phyloP scores from a whole-genome alignment of 257 asterid species.

The Oldenlandia corymbosa region DNA sequence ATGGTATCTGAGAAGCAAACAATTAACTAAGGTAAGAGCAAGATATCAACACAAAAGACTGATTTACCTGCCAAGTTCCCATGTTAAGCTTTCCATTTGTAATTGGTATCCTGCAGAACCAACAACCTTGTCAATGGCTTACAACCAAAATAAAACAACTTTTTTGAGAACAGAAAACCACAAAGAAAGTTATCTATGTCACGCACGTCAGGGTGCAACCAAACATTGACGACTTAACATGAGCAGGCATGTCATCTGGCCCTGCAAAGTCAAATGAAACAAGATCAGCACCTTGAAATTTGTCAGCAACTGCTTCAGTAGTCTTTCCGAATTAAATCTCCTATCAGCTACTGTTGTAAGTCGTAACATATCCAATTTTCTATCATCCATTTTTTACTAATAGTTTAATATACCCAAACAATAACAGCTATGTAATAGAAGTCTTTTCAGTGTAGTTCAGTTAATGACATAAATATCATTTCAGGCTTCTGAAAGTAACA shows the following conservation, averaged over 20 bases:
- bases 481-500: too few species aligned
- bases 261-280: constrained; percentile 46
- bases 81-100: constrained; percentile 78
- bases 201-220: constrained; percentile 82
- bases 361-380: too few species aligned
- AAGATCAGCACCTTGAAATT: constrained; percentile 9
- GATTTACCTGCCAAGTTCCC: constrained; percentile 98
- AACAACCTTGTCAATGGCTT: constrained; percentile 13
- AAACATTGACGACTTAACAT: constrained; percentile 94
- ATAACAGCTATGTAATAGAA: too few species aligned
- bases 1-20: background rate
- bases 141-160: background rate
- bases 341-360: too few species aligned
- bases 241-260: constrained; percentile 99
- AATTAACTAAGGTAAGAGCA: background rate
- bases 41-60: constrained; percentile 7
- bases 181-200: constrained; percentile 21
- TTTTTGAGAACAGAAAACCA: background rate
- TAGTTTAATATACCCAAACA: too few species aligned
- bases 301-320: background rate
- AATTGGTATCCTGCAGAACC: constrained; percentile 75
- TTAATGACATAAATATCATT: too few species aligned
- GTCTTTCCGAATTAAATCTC: background rate
- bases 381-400: too few species aligned
- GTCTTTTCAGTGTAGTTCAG: too few species aligned